These are phyloP conservation scores for Chaetomium sp. DNA, from an alignment of 2,329 filamentous ascomycete genomes.

Conservation along the genomic window DNA sequence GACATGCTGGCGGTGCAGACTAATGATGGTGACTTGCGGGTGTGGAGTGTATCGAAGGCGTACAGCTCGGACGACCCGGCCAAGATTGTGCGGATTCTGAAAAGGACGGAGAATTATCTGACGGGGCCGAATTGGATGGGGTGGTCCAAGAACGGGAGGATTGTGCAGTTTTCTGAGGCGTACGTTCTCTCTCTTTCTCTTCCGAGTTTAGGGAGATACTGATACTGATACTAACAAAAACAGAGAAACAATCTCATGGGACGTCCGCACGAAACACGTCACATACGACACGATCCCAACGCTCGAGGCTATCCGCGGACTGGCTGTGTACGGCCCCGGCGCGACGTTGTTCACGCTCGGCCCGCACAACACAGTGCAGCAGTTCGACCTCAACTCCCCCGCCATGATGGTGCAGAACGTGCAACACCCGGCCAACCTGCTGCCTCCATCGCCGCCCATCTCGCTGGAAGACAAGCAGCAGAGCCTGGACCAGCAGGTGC, in stretches of 20 bases:
- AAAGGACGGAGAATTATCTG: constrained; percentile 66
- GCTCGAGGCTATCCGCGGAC: constrained; percentile 68
- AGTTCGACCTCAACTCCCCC: constrained; percentile 86
- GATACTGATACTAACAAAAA: constrained; percentile 21
- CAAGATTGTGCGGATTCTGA: constrained; percentile 82
- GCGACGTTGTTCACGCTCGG: constrained; percentile 91
- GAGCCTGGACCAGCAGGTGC: constrained; percentile 41
- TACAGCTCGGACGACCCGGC: constrained; percentile 66
- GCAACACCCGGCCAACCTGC: constrained; percentile 72
- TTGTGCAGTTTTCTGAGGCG: constrained; percentile 88
- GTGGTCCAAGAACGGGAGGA: constrained; percentile 96
- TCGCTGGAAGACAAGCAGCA: constrained; percentile 66
- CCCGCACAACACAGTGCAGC: constrained; percentile 81
- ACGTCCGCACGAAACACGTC: constrained; percentile 96
- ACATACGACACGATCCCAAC: constrained; percentile 85
- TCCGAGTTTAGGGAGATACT: too few species aligned
- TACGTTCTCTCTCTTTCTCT: constrained; percentile 42
- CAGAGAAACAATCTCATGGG: constrained; percentile 90
- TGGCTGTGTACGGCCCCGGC: constrained; percentile 83
- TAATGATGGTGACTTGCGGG: constrained; percentile 81
- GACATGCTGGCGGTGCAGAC: constrained; percentile 96
- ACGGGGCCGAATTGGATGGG: constrained; percentile 88
- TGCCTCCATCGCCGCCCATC: constrained; percentile 76
- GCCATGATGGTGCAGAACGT: constrained; percentile 77
- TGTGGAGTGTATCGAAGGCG: constrained; percentile 92